Evolutionary conservation across 1,139 yeast species (phyloP).

Genomic region (Scheffersomyces illinoinensis): DNA sequence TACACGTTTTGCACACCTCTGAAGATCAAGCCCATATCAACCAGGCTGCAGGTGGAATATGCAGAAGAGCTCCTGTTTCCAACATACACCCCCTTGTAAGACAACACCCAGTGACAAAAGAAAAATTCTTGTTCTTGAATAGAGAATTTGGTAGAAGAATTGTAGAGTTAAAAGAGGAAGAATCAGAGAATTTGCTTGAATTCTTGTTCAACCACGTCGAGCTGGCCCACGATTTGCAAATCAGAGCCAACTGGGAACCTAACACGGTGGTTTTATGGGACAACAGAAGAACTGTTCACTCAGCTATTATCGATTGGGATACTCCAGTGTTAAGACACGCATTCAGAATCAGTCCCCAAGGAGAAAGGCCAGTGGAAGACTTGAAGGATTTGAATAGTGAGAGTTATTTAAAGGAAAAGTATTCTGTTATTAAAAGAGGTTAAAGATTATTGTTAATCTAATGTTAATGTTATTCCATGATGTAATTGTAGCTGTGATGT

Average conservation of each 20-base stretch:
- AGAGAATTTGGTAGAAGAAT: conserved; percentile 25
- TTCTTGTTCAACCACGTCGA: conserved; percentile 24
- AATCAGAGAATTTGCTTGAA: conserved; percentile 22
- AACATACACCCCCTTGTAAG: conserved; percentile 28
- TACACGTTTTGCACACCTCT: conserved; percentile 27
- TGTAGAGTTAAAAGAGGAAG: conserved; percentile 29
- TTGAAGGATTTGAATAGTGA: conserved; percentile 12
- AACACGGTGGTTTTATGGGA: conserved; percentile 26
- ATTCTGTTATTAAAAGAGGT: neutral
- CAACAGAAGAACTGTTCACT: conserved; percentile 14
- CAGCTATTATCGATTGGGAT: conserved; percentile 19
- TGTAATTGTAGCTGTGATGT: neutral
- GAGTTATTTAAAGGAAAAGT: conserved; percentile 5
- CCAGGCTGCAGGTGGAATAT: conserved; percentile 21
- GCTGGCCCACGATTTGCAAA: conserved; percentile 51
- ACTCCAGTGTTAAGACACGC: conserved; percentile 17
- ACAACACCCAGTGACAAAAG: conserved; percentile 26
- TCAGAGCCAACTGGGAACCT: conserved; percentile 58
- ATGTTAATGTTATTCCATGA: neutral
- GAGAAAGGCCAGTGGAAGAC: conserved; percentile 14
- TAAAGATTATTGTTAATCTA: too few species aligned
- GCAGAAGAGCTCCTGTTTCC: conserved; percentile 24
- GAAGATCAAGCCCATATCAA: conserved; percentile 24
- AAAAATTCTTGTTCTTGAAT: conserved; percentile 24
- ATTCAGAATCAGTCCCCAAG: conserved; percentile 14